These are phyloP conservation scores for Colletotrichum melonis DNA, from an alignment of 2,329 filamentous ascomycete species.

Conservation along the genomic window DNA sequence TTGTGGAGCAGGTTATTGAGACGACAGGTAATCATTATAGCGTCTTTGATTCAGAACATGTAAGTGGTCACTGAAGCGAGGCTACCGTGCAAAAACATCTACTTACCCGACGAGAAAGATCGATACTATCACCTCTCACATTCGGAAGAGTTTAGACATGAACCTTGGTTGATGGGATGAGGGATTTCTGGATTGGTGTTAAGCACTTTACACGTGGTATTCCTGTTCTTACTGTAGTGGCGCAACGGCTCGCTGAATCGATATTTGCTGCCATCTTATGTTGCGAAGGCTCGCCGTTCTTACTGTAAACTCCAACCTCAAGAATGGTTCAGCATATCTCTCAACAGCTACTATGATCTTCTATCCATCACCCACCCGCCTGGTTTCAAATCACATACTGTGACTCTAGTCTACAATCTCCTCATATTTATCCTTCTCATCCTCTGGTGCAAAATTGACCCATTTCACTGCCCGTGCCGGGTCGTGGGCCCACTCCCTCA, in stretches of 20 bases:
- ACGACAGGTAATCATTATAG: constrained; percentile 28
- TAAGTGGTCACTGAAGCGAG: not conserved
- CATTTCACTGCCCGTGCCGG: constrained; percentile 8
- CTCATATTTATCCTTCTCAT: constrained; percentile 22
- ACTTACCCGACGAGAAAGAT: not conserved
- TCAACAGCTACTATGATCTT: too few species aligned
- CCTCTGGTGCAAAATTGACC: constrained; percentile 17
- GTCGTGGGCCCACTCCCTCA: constrained; percentile 27
- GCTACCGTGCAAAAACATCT: too few species aligned
- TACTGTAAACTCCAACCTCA: too few species aligned
- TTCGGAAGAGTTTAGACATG: constrained; percentile 16
- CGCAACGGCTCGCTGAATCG: too few species aligned
- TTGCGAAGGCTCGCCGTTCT: too few species aligned
- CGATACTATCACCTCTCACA: constrained; percentile 12
- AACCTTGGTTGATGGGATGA: not conserved
- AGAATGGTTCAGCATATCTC: too few species aligned
- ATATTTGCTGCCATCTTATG: too few species aligned
- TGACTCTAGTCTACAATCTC: not conserved
- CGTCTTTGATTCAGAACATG: constrained; percentile 23
- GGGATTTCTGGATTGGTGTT: too few species aligned
- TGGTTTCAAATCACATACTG: too few species aligned
- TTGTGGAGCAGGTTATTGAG: constrained; percentile 25
- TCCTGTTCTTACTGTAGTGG: too few species aligned
- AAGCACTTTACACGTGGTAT: too few species aligned
- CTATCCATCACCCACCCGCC: too few species aligned